Evolutionary conservation across 2,329 filamentous ascomycete species (phyloP).

Genomic region (Aspergillus terreus): DNA sequence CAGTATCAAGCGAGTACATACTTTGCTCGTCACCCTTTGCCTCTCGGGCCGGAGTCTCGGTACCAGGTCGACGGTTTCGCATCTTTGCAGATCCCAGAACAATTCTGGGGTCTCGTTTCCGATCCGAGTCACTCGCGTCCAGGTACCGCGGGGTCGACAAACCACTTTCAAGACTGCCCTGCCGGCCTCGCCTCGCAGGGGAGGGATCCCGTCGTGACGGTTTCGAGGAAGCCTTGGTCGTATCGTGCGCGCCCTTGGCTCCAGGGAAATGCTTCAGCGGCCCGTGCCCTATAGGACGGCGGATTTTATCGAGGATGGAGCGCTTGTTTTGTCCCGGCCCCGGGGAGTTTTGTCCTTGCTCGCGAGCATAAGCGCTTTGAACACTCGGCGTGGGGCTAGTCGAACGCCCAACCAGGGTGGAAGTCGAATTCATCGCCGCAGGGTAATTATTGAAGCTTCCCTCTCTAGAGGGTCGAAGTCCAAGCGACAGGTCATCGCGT

Average conservation of each 20-base stretch:
- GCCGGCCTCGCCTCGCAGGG: constrained; percentile 28
- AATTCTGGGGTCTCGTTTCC: constrained; percentile 36
- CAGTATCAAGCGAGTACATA: constrained; percentile 78
- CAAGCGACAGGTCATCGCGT: constrained; percentile 66
- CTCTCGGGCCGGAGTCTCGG: constrained; percentile 16
- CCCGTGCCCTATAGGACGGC: constrained; percentile 45
- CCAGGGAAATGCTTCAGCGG: constrained; percentile 29
- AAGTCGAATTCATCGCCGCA: constrained; percentile 49
- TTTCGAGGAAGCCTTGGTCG: constrained; percentile 21
- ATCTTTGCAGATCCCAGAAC: constrained; percentile 33
- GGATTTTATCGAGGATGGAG: constrained; percentile 53
- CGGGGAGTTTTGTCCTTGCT: constrained; percentile 40
- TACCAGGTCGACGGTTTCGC: constrained; percentile 23
- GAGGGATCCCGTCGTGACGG: constrained; percentile 29
- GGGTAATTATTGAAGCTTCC: constrained; percentile 31
- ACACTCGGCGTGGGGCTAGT: constrained; percentile 79
- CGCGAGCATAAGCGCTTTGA: constrained; percentile 57
- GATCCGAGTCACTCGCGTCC: constrained; percentile 33
- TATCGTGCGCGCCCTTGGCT: constrained; percentile 27
- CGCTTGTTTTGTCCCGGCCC: constrained; percentile 38
- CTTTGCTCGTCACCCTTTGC: constrained; percentile 50
- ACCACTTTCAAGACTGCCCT: constrained; percentile 34
- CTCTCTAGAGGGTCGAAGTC: constrained; percentile 52
- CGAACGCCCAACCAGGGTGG: constrained; percentile 57
- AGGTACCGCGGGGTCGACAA: constrained; percentile 17